These are phyloP conservation scores for Delphinella strobiligena DNA, from an alignment of 2,329 filamentous ascomycete genomes.

Conservation along the genomic window DNA sequence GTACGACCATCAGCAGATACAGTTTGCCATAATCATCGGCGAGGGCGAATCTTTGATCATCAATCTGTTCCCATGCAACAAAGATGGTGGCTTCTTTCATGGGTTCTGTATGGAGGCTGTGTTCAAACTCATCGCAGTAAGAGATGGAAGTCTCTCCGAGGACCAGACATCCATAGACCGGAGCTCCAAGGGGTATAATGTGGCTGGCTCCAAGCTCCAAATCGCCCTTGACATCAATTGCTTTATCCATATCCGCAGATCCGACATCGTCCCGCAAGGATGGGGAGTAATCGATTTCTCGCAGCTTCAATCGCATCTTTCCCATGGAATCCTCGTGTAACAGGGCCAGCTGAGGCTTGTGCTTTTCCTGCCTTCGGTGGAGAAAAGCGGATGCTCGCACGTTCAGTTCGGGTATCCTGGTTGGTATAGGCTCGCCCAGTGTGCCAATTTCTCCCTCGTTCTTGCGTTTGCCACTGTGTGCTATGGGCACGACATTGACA, in stretches of 20 bases:
- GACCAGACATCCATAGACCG: slow-evolving; percentile 38
- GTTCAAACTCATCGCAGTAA: slow-evolving; percentile 67
- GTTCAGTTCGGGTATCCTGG: slow-evolving; percentile 54
- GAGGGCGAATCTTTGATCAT: slow-evolving; percentile 71
- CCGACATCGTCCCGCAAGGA: slow-evolving; percentile 34
- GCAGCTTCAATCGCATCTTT: slow-evolving; percentile 42
- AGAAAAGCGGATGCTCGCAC: slow-evolving; percentile 56
- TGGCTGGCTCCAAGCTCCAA: slow-evolving; percentile 49
- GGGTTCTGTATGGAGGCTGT: slow-evolving; percentile 50
- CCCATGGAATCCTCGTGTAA: slow-evolving; percentile 52
- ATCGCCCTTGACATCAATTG: slow-evolving; percentile 37
- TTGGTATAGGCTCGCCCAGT: slow-evolving; percentile 48
- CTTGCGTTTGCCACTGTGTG: slow-evolving; percentile 41
- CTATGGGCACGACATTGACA: slow-evolving; percentile 50
- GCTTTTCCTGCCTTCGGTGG: slow-evolving; percentile 34
- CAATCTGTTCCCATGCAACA: slow-evolving; percentile 79
- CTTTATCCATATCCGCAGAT: slow-evolving; percentile 41
- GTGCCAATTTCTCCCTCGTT: slow-evolving; percentile 40
- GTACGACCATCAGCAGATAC: slow-evolving; percentile 69
- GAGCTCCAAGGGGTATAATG: slow-evolving; percentile 48
- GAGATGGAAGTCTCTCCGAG: slow-evolving; percentile 56
- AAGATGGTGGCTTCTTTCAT: slow-evolving; percentile 72
- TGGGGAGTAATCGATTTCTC: slow-evolving; percentile 41
- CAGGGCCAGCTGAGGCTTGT: slow-evolving; percentile 47
- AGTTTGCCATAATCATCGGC: slow-evolving; percentile 84